Base-by-base conservation (phyloP, 148 eudicot species). In the Polygonum maritimum region DNA sequence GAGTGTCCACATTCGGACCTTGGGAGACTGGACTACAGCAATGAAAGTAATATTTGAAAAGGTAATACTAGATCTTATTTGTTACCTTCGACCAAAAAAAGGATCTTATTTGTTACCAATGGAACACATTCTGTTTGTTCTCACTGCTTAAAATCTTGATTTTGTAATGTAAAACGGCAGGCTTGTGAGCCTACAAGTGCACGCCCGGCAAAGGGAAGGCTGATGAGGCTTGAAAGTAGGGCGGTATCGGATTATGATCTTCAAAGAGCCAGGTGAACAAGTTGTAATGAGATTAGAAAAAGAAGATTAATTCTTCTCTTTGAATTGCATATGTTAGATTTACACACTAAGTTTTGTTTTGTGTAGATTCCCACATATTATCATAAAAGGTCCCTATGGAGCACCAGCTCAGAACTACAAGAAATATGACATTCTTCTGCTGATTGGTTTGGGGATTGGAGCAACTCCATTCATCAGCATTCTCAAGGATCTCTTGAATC, bases 381-480 rank as follows among this genome's bases (percentile, higher is more conserved):
- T 89, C 76, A 87, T 95, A 76, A 92, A 91, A 83, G 99, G 99
- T 18, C 97, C 99, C 54, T 92, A 89, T 51, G 99, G 99, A 49
- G 99, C 99, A 48, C 99, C 99, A 31, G 97, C 99, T 76, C 99
- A 95, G 75, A 83, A 86, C 79, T 95, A 88, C 85, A 89, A 88
- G 71, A 86, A 90, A 78, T 95, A 88, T 36, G 97, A 92, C 82
- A 87, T 90, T 9, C 92, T 95, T 22, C 70, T 92, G 74, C 97
- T 95, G 74, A 76, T 95, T 63, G 99, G 99, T 57, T 82, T 95
- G 15, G 99, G 99, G 7, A 95, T 95, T 35, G 99, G 97, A 89
- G 99, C 99, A 63, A 95, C 99, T 69, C 99, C 97, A 71, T 88
- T 95, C 71, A 86, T 95, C 78, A 95, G 98, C 84, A 95, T 95